phyloP scores from a whole-genome alignment of 352 stramenopile genomes.

The Phytophthora ramorum region DNA sequence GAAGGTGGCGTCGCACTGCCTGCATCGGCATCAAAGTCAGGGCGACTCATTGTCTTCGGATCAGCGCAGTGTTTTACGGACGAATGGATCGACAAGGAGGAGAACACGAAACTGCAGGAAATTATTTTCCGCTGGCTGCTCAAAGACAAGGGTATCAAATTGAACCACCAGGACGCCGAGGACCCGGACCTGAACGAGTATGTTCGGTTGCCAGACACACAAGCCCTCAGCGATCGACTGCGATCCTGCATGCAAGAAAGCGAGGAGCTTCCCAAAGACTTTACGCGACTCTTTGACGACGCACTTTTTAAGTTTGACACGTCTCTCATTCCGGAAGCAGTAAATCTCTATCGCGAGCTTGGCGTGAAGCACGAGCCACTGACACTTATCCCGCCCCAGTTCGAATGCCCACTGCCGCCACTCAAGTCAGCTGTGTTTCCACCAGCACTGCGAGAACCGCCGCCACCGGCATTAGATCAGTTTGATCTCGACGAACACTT shows the following conservation, averaged over 20 bases:
- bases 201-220: slow-evolving; percentile 93
- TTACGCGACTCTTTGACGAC: slow-evolving; percentile 94
- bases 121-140: slow-evolving; percentile 95
- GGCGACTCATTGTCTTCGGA: slow-evolving; percentile 89
- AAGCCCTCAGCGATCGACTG: slow-evolving; percentile 92
- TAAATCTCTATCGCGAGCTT: slow-evolving; percentile 92
- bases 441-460: slow-evolving; percentile 91
- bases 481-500: slow-evolving; percentile 98
- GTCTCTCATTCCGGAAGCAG: slow-evolving; percentile 94
- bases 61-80: slow-evolving; percentile 95
- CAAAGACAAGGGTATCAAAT: slow-evolving; percentile 77
- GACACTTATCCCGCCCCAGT: slow-evolving; percentile 94
- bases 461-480: slow-evolving; percentile 93
- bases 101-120: slow-evolving; percentile 94
- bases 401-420: slow-evolving; percentile 94
- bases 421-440: slow-evolving; percentile 94
- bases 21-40: slow-evolving; percentile 53
- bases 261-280: slow-evolving; percentile 95
- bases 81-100: slow-evolving; percentile 96
- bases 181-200: slow-evolving; percentile 92
- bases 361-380: slow-evolving; percentile 96
- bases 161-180: slow-evolving; percentile 72
- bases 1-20: slow-evolving; percentile 62
- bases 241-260: slow-evolving; percentile 96
- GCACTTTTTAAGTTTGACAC: slow-evolving; percentile 95